A percentile compares a stretch with the other conserved stretches of the same genome.
Conservation (phyloP, 2,329 filamentous ascomycete species). For the Trichophyton verrucosum region DNA sequence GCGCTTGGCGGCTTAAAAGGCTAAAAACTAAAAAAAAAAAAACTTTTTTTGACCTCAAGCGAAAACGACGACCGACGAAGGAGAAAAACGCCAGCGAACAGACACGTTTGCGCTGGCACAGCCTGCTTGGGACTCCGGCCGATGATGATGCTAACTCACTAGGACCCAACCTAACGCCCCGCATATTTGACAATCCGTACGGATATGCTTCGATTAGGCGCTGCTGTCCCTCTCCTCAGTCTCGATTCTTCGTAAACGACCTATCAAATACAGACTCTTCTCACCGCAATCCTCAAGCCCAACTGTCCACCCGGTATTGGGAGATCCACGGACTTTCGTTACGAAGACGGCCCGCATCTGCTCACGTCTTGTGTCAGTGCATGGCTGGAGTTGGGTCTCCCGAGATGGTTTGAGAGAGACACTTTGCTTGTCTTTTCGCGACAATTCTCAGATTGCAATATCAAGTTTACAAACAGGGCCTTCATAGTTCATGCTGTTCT, state of each 20-base stretch:
- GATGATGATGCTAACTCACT: not conserved
- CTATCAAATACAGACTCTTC: not conserved
- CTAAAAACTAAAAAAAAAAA: no score
- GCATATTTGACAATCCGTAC: not conserved
- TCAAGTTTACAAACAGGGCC: slow-evolving; percentile 25
- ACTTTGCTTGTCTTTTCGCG: slow-evolving; percentile 2
- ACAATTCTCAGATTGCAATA: slow-evolving; percentile 25
- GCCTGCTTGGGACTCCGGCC: not conserved
- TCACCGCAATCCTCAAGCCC: not conserved
- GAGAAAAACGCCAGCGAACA: not conserved
- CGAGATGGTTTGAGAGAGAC: slow-evolving; percentile 4
- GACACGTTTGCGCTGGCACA: not conserved
- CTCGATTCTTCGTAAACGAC: not conserved
- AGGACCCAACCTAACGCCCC: not conserved
- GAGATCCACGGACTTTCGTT: slow-evolving; percentile 2
- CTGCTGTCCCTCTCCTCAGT: not conserved
- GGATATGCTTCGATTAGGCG: not conserved
- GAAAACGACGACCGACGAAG: no score
- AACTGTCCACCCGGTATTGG: not conserved
- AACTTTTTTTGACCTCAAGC: no score
- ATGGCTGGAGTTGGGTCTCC: not conserved
- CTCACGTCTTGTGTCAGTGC: slow-evolving; percentile 2
- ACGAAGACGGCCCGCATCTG: not conserved
- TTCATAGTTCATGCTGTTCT: slow-evolving; percentile 35
- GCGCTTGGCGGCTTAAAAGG: no score